Evolutionary conservation across 192 early-diverging fungal species (phyloP).

Genomic region (Coemansia asiatica): DNA sequence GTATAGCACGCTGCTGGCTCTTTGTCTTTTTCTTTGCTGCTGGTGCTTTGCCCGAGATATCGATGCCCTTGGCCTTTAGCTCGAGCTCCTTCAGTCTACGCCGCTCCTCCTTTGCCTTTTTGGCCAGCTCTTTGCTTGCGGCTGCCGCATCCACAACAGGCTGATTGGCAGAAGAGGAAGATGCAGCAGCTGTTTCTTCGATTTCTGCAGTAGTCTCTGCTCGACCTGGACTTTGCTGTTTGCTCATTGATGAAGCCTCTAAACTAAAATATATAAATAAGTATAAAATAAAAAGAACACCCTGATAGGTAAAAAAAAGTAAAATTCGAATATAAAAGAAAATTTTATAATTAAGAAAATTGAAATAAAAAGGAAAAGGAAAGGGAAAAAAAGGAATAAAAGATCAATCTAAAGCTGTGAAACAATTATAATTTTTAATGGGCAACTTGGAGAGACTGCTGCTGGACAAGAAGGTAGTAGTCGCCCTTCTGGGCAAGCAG

Average conservation of each 20-base stretch:
- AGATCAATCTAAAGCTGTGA: background rate
- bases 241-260: background rate
- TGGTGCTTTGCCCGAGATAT: conserved; percentile 16
- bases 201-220: background rate
- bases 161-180: conserved; percentile 7
- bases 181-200: background rate
- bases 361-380: background rate
- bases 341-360: background rate
- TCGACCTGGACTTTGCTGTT: background rate
- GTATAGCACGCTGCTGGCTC: conserved; percentile 82
- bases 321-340: too few relatives aligned
- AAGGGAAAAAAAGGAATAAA: background rate
- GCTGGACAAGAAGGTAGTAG: conserved; percentile 63
- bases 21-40: conserved; percentile 78
- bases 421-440: too few relatives aligned
- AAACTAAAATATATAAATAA: background rate
- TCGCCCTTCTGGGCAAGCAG: conserved; percentile 58
- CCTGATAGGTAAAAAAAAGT: background rate
- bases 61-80: conserved; percentile 33
- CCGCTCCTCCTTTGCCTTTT: conserved; percentile 42
- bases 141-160: conserved; percentile 12
- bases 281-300: background rate
- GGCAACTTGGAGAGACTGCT: conserved; percentile 59
- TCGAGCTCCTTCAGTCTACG: conserved; percentile 33
- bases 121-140: conserved; percentile 21